Evolutionary conservation across 1,139 yeast genomes (phyloP).

Genomic region (Yamadazyma siamensis): DNA sequence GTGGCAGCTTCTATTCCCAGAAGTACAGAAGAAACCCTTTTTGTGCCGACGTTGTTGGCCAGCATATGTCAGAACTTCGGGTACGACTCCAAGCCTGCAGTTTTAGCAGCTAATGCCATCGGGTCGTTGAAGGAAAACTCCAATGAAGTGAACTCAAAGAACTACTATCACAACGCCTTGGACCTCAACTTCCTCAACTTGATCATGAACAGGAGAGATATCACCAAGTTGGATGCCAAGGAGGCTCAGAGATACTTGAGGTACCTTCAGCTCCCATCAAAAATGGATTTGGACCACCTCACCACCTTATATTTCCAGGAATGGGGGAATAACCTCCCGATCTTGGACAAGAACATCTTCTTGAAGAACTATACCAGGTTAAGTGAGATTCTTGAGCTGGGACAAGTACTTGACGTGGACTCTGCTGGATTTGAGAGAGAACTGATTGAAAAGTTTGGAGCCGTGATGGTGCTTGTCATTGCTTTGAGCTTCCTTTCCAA

Average conservation of each 20-base stretch:
- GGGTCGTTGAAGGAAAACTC: constrained; percentile 60
- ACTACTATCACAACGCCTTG: constrained; percentile 3
- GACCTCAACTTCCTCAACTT: constrained; percentile 18
- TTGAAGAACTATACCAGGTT: constrained; percentile 54
- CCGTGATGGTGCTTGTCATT: constrained; percentile 53
- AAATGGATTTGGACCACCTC: constrained; percentile 54
- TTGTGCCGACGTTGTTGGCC: constrained; percentile 68
- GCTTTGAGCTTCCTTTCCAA: constrained; percentile 53
- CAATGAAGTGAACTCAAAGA: constrained; percentile 15
- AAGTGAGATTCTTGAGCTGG: constrained; percentile 36
- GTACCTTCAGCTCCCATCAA: constrained; percentile 49
- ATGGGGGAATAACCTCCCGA: constrained; percentile 73
- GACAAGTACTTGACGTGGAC: constrained; percentile 9
- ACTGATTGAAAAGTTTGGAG: constrained; percentile 57
- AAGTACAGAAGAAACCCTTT: constrained; percentile 72
- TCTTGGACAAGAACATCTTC: constrained; percentile 64
- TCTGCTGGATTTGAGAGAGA: constrained; percentile 25
- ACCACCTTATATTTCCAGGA: constrained; percentile 66
- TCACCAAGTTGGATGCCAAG: constrained; percentile 19
- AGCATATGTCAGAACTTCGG: constrained; percentile 68
- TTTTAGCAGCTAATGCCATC: constrained; percentile 64
- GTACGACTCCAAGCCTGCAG: constrained; percentile 63
- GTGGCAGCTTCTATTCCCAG: constrained; percentile 75
- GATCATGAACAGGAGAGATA: constrained; percentile 30
- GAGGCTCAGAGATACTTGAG: constrained; percentile 46